Evolutionary conservation across 176 grass and related monocot genomes (phyloP).

Genomic region (Carex littledalei): DNA sequence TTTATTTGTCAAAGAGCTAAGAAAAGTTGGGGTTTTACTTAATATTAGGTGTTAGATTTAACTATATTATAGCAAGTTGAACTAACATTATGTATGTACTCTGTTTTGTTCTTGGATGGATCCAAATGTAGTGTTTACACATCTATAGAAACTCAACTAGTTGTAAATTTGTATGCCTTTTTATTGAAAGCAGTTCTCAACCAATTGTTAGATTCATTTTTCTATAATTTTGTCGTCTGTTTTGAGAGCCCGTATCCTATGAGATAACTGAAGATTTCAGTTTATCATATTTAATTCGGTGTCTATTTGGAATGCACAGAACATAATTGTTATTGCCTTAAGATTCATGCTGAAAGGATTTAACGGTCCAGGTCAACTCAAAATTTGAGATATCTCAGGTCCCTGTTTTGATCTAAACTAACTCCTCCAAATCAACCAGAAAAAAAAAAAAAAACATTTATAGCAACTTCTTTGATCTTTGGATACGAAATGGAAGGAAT

Average conservation of each 20-base stretch:
- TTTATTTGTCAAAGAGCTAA: conserved; percentile 47
- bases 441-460: background rate
- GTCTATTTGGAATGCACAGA: too few species aligned
- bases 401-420: background rate
- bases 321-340: too few species aligned
- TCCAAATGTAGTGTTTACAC: background rate
- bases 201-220: background rate
- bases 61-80: conserved; percentile 12
- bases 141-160: background rate
- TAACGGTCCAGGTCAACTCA: too few species aligned
- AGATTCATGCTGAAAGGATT: too few species aligned
- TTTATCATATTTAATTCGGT: too few species aligned
- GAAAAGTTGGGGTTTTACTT: background rate
- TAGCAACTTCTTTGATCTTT: conserved; percentile 3
- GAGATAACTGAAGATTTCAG: too few species aligned
- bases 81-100: conserved; percentile 15
- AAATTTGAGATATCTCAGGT: too few species aligned
- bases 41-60: conserved; percentile 9
- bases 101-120: conserved; percentile 7
- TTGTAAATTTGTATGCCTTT: conserved; percentile 18
- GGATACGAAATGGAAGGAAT: conserved; percentile 13
- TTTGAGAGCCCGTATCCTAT: too few species aligned
- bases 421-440: background rate
- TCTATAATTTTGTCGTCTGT: background rate
- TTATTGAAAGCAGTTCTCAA: background rate